Percentiles rank a stretch among this genome's conserved stretches.
Evolutionary conservation across 1,139 yeast genomes (phyloP).

Genomic region (Saccharomycopsis hybrid): DNA sequence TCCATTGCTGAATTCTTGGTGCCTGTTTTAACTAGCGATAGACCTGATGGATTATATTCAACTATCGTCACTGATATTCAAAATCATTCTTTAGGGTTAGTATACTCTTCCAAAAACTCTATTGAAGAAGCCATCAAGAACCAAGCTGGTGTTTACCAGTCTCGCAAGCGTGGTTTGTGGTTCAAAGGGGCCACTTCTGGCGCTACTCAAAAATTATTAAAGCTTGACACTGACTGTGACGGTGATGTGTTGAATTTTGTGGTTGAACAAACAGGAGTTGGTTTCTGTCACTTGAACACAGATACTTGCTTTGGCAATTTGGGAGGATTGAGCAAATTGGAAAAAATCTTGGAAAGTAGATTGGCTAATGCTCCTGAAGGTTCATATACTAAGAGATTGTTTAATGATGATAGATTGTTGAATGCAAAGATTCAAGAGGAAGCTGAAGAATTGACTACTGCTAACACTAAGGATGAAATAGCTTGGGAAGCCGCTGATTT

Average conservation of each 20-base stretch:
- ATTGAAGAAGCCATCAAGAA: slow-evolving; percentile 76
- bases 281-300: slow-evolving; percentile 82
- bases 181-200: slow-evolving; percentile 95
- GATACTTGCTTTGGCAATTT: slow-evolving; percentile 76
- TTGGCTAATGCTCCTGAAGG: slow-evolving; percentile 70
- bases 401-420: slow-evolving; percentile 67
- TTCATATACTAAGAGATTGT: slow-evolving; percentile 84
- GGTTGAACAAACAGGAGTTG: slow-evolving; percentile 76
- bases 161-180: slow-evolving; percentile 88
- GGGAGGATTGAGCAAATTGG: slow-evolving; percentile 58
- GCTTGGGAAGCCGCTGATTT: slow-evolving; percentile 98
- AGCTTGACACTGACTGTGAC: slow-evolving; percentile 80
- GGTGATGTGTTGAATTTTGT: slow-evolving; percentile 81
- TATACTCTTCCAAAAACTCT: slow-evolving; percentile 81
- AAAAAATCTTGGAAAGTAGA: slow-evolving; percentile 49
- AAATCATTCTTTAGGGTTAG: slow-evolving; percentile 75
- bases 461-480: slow-evolving; percentile 59
- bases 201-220: slow-evolving; percentile 72
- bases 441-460: slow-evolving; percentile 92
- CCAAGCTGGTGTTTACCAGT: slow-evolving; percentile 86
- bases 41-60: slow-evolving; percentile 79
- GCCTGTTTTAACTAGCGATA: slow-evolving; percentile 65
- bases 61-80: slow-evolving; percentile 72
- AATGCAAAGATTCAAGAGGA: slow-evolving; percentile 90
- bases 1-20: slow-evolving; percentile 48